These are phyloP conservation scores for Plenodomus biglobosus DNA, from an alignment of 2,329 filamentous ascomycete genomes.

Conservation along the genomic window DNA sequence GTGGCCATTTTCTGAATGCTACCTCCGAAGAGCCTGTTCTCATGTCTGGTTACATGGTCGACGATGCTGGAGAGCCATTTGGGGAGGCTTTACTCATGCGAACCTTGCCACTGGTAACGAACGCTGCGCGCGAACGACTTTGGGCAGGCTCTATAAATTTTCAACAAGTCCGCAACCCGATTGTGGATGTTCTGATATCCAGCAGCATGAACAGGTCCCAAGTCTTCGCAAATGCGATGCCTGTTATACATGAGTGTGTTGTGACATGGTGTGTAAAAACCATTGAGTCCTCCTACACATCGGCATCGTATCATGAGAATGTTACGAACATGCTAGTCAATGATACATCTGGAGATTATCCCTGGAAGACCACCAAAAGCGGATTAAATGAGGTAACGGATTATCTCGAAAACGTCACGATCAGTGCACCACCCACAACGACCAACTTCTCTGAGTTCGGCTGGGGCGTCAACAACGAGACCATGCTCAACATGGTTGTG, in stretches of 20 bases:
- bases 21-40: constrained; percentile 13
- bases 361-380: no score
- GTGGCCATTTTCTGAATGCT: constrained; percentile 31
- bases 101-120: constrained; percentile 16
- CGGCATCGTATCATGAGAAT: constrained; percentile 22
- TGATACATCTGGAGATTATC: not conserved
- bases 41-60: constrained; percentile 21
- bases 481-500: no score
- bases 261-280: constrained; percentile 34
- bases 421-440: no score
- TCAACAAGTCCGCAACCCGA: constrained; percentile 17
- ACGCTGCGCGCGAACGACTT: no score
- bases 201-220: not conserved
- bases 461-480: no score
- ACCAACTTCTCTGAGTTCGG: no score
- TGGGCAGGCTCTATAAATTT: constrained; percentile 21
- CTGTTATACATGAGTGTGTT: constrained; percentile 22
- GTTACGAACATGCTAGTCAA: constrained; percentile 7
- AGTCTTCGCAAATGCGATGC: constrained; percentile 15
- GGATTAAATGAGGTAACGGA: no score
- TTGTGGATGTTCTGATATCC: constrained; percentile 19
- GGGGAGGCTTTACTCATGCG: constrained; percentile 21
- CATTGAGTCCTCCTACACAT: constrained; percentile 23
- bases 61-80: not conserved
- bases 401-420: no score